Conservation (phyloP, 2,329 filamentous ascomycete species). For the Claviceps paspali region DNA sequence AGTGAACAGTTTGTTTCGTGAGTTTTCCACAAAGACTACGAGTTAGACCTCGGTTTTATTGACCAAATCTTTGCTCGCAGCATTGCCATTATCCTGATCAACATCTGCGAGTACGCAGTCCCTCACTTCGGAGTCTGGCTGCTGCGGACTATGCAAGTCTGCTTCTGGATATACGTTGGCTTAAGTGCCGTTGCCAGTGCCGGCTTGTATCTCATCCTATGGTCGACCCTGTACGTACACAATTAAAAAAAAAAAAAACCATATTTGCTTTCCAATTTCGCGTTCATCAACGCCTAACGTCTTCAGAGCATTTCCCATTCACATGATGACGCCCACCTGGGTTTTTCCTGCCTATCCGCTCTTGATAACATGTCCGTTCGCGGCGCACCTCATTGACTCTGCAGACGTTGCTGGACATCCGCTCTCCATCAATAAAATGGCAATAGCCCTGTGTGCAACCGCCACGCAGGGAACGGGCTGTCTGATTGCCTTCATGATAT, state of each 20-base stretch:
- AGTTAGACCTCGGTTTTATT: neutral
- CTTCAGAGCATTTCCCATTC: slow-evolving; percentile 43
- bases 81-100: slow-evolving; percentile 62
- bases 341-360: slow-evolving; percentile 77
- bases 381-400: slow-evolving; percentile 37
- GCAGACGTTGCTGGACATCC: slow-evolving; percentile 15
- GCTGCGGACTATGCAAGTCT: slow-evolving; percentile 38
- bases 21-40: slow-evolving; percentile 10
- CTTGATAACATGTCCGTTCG: slow-evolving; percentile 61
- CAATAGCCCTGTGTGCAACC: slow-evolving; percentile 33
- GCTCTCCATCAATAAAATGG: slow-evolving; percentile 19
- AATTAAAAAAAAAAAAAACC: too few species aligned
- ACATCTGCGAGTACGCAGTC: slow-evolving; percentile 61
- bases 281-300: neutral
- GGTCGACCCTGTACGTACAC: slow-evolving; percentile 36
- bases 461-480: slow-evolving; percentile 40
- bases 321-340: slow-evolving; percentile 78
- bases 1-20: slow-evolving; percentile 26
- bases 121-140: slow-evolving; percentile 49
- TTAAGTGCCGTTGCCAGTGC: slow-evolving; percentile 53
- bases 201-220: slow-evolving; percentile 60
- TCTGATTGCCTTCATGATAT: slow-evolving; percentile 58
- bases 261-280: neutral
- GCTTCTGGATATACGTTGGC: slow-evolving; percentile 62
- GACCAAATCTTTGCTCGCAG: neutral